Base-by-base conservation (phyloP, 2,329 filamentous ascomycete genomes). In the Venturiaceae sp. region DNA sequence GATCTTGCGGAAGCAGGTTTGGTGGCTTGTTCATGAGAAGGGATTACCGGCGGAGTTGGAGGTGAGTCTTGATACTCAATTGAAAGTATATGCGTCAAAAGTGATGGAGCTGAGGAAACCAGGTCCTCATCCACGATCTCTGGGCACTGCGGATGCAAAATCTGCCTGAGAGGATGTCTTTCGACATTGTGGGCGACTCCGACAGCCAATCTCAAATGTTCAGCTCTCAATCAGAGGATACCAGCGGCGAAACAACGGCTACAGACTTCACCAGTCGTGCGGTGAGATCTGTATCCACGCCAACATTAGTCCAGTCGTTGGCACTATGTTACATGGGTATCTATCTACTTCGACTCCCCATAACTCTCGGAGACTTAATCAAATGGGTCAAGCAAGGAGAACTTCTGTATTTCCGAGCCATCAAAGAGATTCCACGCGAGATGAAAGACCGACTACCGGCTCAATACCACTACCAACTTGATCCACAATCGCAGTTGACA, bases 281-380 rank as follows among this genome's bases (percentile, higher is more conserved):
- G 28, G 75, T 76, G 5, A 71, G 75, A 63, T 69, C 83, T 75
- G 69, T 67, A 66, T 83, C 64, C 8, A 66, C 68, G 2, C 91
- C 92, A 1, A 83, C 76, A 55, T 74, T 95, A 36, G 74, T 88
- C 44, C 92, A 96, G 64, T 87, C 86, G 0, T 72, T 97, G 56
- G 85, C 79, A 1, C 69, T 96, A 11, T 91, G 88, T 67, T 96
- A 96, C 72, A 72, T 96, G 34, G 92, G 84, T 1, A 84, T 84
- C 37, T 66, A 94, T 50, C 75, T 96, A 28, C 76, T 96, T 64
- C 83, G 87, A 58, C 77, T 94, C 58, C 90, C 92, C 0, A 78
- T 89, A n/a, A 83, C 85, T 23, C 75, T 92, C 7, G 86, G 84
- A 11, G 88, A 95, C 63, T 71, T 97, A 13, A 79, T 79, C 62